Evolutionary conservation across 1,284 basidiomycete species (phyloP), one percentile per base, ranked within the genome.

Genomic region (Melampsora larici-populina): DNA sequence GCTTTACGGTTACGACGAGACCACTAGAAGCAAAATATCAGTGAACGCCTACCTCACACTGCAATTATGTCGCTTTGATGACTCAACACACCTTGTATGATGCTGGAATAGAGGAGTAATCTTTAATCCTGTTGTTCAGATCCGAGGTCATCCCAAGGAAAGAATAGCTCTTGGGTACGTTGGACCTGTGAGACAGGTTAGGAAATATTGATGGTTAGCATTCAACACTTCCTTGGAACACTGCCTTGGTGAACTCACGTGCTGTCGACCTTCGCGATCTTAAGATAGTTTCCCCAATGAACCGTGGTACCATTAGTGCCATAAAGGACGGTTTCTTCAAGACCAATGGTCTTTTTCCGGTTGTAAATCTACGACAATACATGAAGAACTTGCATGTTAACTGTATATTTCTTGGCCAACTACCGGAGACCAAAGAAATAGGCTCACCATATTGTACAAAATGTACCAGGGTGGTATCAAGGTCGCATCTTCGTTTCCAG

Each of bases 261-360:
- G 17, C 18, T 24, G 17, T 18, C 6, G 24, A 55, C 51, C 17
- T 55, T 18, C 17, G 24, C 6, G 51, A 55, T 55, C 5, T 55
- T 55, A 24, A 55, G 51, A 24, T 55, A 55, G 51, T 55, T 55
- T 55, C 51, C 51, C 51, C 51, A 55, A 24, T 55, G 51, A 24
- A 55, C 24, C 13, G 24, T 55, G 51, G 51, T 55, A 21, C 51
- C 51, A 15, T 3, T 24, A 24, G 17, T 15, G 6, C 17, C 6
- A 55, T 21, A 55, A 5, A 55, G 51, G 18, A 24, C 17, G 24
- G 51, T 55, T 55, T 55, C 24, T 24, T 55, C 51, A 55, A 24
- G 3, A 3, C 51, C 51, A 24, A 55, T 55, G 17, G 51, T 55
- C 51, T 55, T 24, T 24, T 55, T 18, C 17, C 51, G 3, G 24